phyloP scores from a whole-genome alignment of 306 rosid species.

The Inga oerstediana region DNA sequence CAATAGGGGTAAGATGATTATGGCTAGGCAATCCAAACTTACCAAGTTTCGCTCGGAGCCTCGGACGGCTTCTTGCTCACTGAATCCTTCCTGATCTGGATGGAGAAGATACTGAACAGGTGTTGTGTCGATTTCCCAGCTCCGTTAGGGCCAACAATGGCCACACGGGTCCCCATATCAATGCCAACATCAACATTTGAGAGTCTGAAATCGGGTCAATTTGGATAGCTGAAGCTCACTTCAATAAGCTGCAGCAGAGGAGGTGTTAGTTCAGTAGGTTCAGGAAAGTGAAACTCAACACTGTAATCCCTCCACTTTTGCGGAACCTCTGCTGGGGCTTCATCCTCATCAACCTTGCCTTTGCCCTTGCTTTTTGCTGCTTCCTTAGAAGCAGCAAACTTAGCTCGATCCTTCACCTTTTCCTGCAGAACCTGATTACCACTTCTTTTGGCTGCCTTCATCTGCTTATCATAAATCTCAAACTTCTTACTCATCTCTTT shows the following conservation, averaged over 20 bases:
- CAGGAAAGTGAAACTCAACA: constrained; percentile 64
- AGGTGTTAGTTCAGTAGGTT: constrained; percentile 65
- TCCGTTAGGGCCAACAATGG: constrained; percentile 64
- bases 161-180: constrained; percentile 64
- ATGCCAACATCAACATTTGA: constrained; percentile 57
- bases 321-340: constrained; percentile 46
- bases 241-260: constrained; percentile 67
- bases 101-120: constrained; percentile 63
- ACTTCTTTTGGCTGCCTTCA: constrained; percentile 60
- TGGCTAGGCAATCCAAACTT: too few relatives aligned
- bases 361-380: constrained; percentile 40
- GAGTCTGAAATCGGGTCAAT: constrained; percentile 53
- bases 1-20: constrained; percentile 67
- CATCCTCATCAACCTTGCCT: constrained; percentile 50
- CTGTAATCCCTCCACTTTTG: constrained; percentile 64
- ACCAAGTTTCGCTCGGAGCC: constrained; percentile 68
- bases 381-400: constrained; percentile 45
- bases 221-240: constrained; percentile 65
- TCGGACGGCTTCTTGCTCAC: constrained; percentile 67
- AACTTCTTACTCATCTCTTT: constrained; percentile 48
- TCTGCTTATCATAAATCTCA: constrained; percentile 56
- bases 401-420: constrained; percentile 62
- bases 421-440: constrained; percentile 56
- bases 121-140: constrained; percentile 61
- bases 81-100: constrained; percentile 64